phyloP scores from a whole-genome alignment of 1,139 yeast genomes.

The Taphrina populina region DNA sequence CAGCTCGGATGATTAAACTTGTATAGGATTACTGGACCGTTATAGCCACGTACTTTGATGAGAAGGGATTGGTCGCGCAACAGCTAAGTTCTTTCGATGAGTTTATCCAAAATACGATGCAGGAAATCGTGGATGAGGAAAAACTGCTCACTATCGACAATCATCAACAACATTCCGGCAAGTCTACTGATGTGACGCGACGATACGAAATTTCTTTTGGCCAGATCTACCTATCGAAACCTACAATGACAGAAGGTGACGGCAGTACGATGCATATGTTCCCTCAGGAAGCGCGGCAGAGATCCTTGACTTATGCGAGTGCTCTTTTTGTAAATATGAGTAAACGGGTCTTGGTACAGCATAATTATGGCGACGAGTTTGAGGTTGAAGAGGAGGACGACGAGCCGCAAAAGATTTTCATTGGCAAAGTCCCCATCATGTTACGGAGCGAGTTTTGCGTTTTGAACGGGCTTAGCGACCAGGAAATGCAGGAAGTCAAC shows the following conservation, averaged over 20 bases:
- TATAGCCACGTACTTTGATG: constrained; percentile 91
- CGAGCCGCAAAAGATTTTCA: constrained; percentile 67
- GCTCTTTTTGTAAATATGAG: constrained; percentile 96
- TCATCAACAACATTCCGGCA: constrained; percentile 96
- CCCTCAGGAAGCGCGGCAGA: constrained; percentile 95
- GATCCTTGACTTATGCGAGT: constrained; percentile 93
- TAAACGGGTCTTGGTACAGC: constrained; percentile 80
- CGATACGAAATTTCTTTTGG: constrained; percentile 96
- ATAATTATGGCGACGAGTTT: constrained; percentile 74
- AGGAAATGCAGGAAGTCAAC: constrained; percentile 88
- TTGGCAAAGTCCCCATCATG: constrained; percentile 98
- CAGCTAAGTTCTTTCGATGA: constrained; percentile 98
- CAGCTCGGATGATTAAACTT: too few relatives aligned
- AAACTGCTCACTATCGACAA: constrained; percentile 90
- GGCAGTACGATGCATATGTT: constrained; percentile 98
- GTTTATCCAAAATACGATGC: constrained; percentile 93
- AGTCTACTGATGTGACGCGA: constrained; percentile 81
- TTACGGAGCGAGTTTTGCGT: constrained; percentile 93
- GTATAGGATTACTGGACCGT: constrained; percentile 97
- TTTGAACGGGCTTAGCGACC: constrained; percentile 86
- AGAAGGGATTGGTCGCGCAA: constrained; percentile 94
- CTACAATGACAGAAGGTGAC: constrained; percentile 98
- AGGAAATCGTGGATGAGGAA: constrained; percentile 95
- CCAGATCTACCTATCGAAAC: constrained; percentile 91
- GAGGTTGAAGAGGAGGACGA: constrained; percentile 60